Conservation (phyloP, 306 rosid species). For the Vigna hirtella region DNA sequence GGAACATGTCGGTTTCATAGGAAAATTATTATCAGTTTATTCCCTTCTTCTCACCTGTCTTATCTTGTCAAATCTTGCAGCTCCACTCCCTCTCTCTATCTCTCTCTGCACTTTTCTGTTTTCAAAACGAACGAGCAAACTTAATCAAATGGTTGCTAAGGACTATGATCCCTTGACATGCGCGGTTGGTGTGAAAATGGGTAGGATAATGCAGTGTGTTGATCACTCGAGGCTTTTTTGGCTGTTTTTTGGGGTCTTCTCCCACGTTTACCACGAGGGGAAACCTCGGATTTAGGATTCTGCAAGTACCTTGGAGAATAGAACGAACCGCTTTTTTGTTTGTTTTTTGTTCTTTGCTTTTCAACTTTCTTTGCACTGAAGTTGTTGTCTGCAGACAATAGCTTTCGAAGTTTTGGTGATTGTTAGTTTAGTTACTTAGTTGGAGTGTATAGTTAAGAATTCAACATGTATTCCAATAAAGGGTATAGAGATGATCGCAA, state of each 20-base stretch:
- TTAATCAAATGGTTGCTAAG: conserved; percentile 57
- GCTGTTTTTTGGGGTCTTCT: conserved; percentile 68
- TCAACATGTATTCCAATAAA: conserved; percentile 55
- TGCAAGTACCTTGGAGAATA: neutral
- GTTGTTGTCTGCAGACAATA: conserved; percentile 8
- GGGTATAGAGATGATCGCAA: conserved; percentile 43
- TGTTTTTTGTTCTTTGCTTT: neutral
- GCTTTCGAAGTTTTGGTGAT: conserved; percentile 24
- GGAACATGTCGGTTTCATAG: conserved; percentile 38
- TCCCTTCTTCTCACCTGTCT: conserved; percentile 14
- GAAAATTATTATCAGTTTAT: conserved; percentile 14
- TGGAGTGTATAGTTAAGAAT: conserved; percentile 18
- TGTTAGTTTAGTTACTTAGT: conserved; percentile 12
- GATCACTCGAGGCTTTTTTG: conserved; percentile 70
- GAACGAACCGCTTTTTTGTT: neutral
- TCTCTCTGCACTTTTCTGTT: conserved; percentile 3
- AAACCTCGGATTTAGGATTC: conserved; percentile 63
- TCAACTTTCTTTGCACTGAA: conserved; percentile 14
- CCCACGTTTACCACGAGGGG: conserved; percentile 70
- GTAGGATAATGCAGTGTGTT: conserved; percentile 68
- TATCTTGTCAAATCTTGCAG: conserved; percentile 44
- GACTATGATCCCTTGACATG: conserved; percentile 52
- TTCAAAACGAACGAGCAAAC: conserved; percentile 10
- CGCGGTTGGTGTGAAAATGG: conserved; percentile 54
- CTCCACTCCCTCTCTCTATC: conserved; percentile 22